Evolutionary conservation across 352 stramenopile genomes (phyloP).

Genomic region (Pythium insidiosum): DNA sequence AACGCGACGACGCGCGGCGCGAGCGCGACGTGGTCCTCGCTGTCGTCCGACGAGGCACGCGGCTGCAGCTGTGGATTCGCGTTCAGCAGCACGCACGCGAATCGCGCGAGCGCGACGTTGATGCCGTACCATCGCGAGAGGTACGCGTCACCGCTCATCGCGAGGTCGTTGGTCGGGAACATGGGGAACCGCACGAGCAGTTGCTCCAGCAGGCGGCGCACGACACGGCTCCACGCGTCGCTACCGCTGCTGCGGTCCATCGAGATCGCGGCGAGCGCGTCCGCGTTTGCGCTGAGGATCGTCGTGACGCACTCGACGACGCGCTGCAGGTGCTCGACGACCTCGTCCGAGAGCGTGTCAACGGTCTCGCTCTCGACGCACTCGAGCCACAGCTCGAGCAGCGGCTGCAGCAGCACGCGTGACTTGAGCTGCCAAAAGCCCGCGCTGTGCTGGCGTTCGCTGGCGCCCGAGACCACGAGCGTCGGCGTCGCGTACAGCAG

Average conservation of each 20-base stretch:
- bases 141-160: constrained; percentile 27
- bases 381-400: constrained; percentile 76
- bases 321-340: constrained; percentile 67
- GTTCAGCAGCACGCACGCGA: constrained; percentile 47
- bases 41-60: constrained; percentile 7
- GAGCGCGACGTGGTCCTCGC: no score
- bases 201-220: constrained; percentile 37
- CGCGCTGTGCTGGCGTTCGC: constrained; percentile 19
- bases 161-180: constrained; percentile 38
- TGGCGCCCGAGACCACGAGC: constrained; percentile 25
- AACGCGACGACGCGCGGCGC: constrained; percentile 46
- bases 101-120: constrained; percentile 60
- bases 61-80: constrained; percentile 6
- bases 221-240: constrained; percentile 20
- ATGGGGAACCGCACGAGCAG: constrained; percentile 54
- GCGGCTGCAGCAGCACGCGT: constrained; percentile 33
- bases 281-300: constrained; percentile 42
- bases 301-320: constrained; percentile 63
- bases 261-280: constrained; percentile 15
- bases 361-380: constrained; percentile 40
- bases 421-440: constrained; percentile 73
- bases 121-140: constrained; percentile 65
- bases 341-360: constrained; percentile 50
- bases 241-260: constrained; percentile 12
- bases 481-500: constrained; percentile 39